Conservation (phyloP, 2,329 filamentous ascomycete genomes). For the Ilyonectria mors-panacis region DNA sequence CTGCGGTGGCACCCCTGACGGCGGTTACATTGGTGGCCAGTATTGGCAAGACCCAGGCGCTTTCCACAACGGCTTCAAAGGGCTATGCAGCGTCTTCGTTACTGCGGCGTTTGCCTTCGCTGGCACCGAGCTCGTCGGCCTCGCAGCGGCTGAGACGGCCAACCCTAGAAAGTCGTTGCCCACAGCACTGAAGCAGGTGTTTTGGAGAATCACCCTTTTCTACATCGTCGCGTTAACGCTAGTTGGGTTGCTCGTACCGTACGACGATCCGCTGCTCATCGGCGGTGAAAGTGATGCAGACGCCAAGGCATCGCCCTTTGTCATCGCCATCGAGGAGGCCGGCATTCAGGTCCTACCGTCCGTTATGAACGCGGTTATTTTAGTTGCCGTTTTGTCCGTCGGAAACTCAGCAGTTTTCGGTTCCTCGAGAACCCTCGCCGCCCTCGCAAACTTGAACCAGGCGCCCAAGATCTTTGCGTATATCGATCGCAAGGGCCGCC, state of each 20-base stretch:
- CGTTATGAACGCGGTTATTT: slow-evolving; percentile 95
- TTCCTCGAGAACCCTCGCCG: slow-evolving; percentile 89
- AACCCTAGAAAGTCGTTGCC: slow-evolving; percentile 87
- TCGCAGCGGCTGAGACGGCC: slow-evolving; percentile 84
- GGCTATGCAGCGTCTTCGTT: slow-evolving; percentile 84
- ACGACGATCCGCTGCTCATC: slow-evolving; percentile 75
- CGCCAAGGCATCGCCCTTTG: slow-evolving; percentile 87
- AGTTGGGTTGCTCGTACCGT: slow-evolving; percentile 86
- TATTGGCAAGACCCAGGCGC: slow-evolving; percentile 88
- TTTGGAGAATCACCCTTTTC: slow-evolving; percentile 94
- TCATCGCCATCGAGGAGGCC: slow-evolving; percentile 90
- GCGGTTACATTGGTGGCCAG: slow-evolving; percentile 83
- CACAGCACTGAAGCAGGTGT: slow-evolving; percentile 91
- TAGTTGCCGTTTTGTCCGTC: slow-evolving; percentile 90
- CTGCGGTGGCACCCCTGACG: slow-evolving; percentile 81
- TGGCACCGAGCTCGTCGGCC: slow-evolving; percentile 82
- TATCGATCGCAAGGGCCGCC: slow-evolving; percentile 86
- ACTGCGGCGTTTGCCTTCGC: slow-evolving; percentile 84
- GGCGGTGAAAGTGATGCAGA: slow-evolving; percentile 69
- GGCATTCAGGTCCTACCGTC: slow-evolving; percentile 86
- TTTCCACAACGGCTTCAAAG: slow-evolving; percentile 87
- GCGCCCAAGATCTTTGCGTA: slow-evolving; percentile 84
- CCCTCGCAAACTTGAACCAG: slow-evolving; percentile 89
- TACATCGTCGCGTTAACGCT: slow-evolving; percentile 88
- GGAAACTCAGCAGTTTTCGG: slow-evolving; percentile 95